A percentile compares a stretch with the other conserved stretches of the same genome.
Conservation (phyloP, 176 grass and related monocot genomes). For the Secale cereale region DNA sequence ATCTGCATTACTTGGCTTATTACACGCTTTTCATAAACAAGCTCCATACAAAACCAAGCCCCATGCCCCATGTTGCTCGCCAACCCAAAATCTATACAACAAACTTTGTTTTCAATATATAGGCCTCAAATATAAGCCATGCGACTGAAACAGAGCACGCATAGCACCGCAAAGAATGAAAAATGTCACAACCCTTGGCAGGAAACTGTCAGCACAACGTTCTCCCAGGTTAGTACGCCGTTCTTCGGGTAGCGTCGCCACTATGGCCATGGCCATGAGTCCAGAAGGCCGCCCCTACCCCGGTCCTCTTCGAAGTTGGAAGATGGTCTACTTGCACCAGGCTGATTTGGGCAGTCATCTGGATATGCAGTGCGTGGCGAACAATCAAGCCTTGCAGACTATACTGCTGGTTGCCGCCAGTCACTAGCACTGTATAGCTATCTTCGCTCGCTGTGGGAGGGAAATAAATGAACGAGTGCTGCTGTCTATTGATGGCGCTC, state of each 20-base stretch:
- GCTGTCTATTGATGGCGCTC: constrained; percentile 36
- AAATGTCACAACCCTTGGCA: constrained; percentile 1
- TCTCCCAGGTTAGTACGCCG: constrained; percentile 10
- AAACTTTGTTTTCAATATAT: constrained; percentile 25
- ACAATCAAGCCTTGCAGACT: constrained; percentile 6
- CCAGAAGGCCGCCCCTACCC: constrained; percentile 14
- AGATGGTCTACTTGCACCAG: constrained; percentile 15
- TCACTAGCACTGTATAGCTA: constrained; percentile 22
- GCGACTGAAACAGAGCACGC: neutral
- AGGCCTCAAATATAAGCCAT: constrained; percentile 36
- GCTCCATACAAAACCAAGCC: constrained; percentile 31
- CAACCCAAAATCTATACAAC: constrained; percentile 48
- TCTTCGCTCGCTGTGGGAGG: constrained; percentile 16
- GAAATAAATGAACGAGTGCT: constrained; percentile 7
- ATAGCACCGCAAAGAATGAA: constrained; percentile 8
- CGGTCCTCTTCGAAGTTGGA: constrained; percentile 14
- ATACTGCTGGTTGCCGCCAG: constrained; percentile 19
- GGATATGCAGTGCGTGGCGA: neutral
- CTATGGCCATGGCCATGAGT: constrained; percentile 6
- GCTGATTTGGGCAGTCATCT: neutral
- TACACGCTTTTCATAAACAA: constrained; percentile 30
- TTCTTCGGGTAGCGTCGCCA: neutral
- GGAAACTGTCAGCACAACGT: constrained; percentile 23
- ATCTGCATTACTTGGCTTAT: constrained; percentile 37
- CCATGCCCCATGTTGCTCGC: constrained; percentile 3